A percentile compares a stretch with the other conserved stretches of the same genome.
Conservation (phyloP, 106 monocot genomes). For the Dendrobium huoshanense region DNA sequence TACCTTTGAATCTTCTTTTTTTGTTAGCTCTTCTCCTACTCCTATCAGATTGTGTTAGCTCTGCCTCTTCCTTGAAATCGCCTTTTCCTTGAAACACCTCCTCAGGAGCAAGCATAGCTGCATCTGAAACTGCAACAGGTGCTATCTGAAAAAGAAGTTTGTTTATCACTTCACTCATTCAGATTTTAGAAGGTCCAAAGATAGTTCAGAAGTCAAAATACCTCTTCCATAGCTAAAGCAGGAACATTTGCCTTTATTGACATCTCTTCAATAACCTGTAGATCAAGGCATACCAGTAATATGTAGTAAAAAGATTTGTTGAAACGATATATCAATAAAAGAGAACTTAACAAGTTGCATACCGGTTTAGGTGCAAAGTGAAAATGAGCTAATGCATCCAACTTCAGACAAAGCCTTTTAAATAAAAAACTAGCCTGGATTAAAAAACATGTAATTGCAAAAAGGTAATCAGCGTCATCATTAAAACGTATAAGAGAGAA, state of each 20-base stretch:
- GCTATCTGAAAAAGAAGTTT: slow-evolving; percentile 53
- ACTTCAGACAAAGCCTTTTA: slow-evolving; percentile 82
- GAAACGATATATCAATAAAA: background rate
- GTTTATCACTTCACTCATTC: background rate
- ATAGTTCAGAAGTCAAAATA: slow-evolving; percentile 17
- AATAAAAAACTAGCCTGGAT: slow-evolving; percentile 62
- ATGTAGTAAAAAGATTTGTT: background rate
- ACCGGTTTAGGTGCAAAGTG: slow-evolving; percentile 97
- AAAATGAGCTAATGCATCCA: slow-evolving; percentile 91
- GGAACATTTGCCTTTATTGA: slow-evolving; percentile 88
- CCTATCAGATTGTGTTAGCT: slow-evolving; percentile 70
- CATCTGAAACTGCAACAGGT: slow-evolving; percentile 86
- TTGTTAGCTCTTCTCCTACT: slow-evolving; percentile 85
- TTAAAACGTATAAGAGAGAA: background rate
- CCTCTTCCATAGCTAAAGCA: slow-evolving; percentile 99
- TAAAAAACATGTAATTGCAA: slow-evolving; percentile 4
- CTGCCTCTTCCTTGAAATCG: slow-evolving; percentile 77
- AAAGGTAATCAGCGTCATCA: background rate
- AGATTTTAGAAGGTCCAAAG: background rate
- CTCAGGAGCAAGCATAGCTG: slow-evolving; percentile 97
- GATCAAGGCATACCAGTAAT: slow-evolving; percentile 3
- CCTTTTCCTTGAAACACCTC: slow-evolving; percentile 91
- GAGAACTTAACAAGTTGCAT: slow-evolving; percentile 12
- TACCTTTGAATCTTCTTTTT: slow-evolving; percentile 89
- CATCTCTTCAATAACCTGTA: slow-evolving; percentile 92